Percentiles rank a stretch among this genome's conserved stretches.
phyloP scores from a whole-genome alignment of 257 asterid genomes.

The Rubia yunnanensis region DNA sequence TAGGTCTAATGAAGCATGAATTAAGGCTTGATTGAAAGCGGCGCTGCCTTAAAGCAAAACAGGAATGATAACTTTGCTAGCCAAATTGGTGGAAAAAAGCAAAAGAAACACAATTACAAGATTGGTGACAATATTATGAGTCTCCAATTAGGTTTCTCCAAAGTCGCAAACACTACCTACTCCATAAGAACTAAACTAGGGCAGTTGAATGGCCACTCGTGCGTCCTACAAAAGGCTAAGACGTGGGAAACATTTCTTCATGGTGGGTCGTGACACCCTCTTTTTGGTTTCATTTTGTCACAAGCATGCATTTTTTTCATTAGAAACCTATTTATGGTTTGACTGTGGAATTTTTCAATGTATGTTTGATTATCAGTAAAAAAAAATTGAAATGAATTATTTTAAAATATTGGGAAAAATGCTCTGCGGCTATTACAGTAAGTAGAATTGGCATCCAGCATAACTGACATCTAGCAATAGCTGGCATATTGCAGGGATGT shows the following conservation, averaged over 20 bases:
- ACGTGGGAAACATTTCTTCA: background rate
- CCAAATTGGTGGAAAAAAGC: background rate
- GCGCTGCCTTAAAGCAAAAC: conserved; percentile 5
- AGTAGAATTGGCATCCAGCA: too few species aligned
- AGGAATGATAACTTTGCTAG: conserved; percentile 10
- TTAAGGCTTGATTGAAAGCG: background rate
- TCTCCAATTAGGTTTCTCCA: background rate
- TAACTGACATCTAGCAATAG: too few species aligned
- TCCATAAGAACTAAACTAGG: too few species aligned
- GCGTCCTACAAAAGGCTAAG: background rate
- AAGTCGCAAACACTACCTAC: background rate
- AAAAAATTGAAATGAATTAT: too few species aligned
- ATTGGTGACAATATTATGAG: background rate
- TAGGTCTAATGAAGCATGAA: background rate
- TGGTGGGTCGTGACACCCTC: background rate
- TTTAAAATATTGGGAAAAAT: too few species aligned
- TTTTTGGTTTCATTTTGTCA: too few species aligned
- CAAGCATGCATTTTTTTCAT: too few species aligned
- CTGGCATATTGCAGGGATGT: too few species aligned
- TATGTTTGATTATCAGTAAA: too few species aligned
- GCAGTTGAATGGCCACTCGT: background rate
- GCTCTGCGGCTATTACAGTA: too few species aligned
- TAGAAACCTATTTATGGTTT: too few species aligned
- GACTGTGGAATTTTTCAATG: too few species aligned
- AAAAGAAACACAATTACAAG: background rate